Conservation (phyloP, 441 rosid genomes). For the Viola pubescens region DNA sequence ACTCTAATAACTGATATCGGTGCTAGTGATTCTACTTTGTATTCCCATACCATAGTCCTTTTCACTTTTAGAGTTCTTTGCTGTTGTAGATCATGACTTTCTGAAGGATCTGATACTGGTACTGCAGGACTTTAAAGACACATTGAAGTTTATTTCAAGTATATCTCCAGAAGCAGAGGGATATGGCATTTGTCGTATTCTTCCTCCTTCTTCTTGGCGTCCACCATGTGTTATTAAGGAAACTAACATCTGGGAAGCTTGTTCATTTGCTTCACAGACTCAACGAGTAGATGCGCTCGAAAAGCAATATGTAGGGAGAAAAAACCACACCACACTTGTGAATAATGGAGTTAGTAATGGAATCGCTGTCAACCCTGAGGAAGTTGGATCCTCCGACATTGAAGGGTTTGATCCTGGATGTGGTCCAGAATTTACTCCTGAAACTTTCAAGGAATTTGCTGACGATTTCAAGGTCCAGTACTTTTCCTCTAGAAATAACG, state of each 20-base stretch:
- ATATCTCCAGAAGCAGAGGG: slow-evolving; percentile 40
- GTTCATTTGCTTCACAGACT: slow-evolving; percentile 32
- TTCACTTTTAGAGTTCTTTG: slow-evolving; percentile 13
- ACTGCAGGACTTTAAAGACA: slow-evolving; percentile 60
- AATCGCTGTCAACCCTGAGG: slow-evolving; percentile 19
- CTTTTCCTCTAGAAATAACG: slow-evolving; percentile 24
- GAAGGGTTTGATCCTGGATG: slow-evolving; percentile 22
- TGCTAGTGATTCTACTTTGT: slow-evolving; percentile 15
- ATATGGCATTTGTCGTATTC: slow-evolving; percentile 63
- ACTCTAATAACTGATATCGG: slow-evolving; percentile 5
- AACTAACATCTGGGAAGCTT: slow-evolving; percentile 36
- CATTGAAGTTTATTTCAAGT: slow-evolving; percentile 47
- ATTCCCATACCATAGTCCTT: slow-evolving; percentile 4
- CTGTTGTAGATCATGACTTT: slow-evolving; percentile 11
- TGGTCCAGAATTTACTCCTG: slow-evolving; percentile 40
- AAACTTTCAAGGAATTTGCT: slow-evolving; percentile 41
- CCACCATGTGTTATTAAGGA: slow-evolving; percentile 47
- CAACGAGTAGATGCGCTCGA: slow-evolving; percentile 42
- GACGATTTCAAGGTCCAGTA: slow-evolving; percentile 38
- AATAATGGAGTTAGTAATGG: slow-evolving; percentile 22
- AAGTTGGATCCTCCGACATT: slow-evolving; percentile 20
- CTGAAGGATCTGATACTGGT: slow-evolving; percentile 23
- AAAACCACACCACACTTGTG: slow-evolving; percentile 14
- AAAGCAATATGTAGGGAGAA: slow-evolving; percentile 22
- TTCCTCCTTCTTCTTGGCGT: slow-evolving; percentile 72